These are phyloP conservation scores for Trametes pubescens DNA, from an alignment of 1,284 basidiomycete genomes.

Conservation along the genomic window DNA sequence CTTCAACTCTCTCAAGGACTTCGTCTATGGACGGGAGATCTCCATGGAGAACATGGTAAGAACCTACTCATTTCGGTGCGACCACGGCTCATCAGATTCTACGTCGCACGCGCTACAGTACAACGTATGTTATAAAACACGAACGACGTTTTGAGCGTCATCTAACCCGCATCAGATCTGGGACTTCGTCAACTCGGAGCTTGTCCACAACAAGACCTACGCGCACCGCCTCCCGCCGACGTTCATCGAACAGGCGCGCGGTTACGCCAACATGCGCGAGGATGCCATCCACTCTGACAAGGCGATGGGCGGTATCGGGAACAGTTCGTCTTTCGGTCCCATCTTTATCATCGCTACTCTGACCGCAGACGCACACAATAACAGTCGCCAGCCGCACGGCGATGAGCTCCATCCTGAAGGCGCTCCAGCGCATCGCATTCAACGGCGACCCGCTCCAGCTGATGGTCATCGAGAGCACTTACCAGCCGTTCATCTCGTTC, in stretches of 20 bases:
- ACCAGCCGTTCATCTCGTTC: constrained; percentile 90
- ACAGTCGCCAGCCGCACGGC: constrained; percentile 83
- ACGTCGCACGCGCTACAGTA: constrained; percentile 50
- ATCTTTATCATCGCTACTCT: neutral
- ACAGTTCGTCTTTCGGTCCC: constrained; percentile 54
- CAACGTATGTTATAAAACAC: constrained; percentile 58
- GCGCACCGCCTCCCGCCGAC: constrained; percentile 76
- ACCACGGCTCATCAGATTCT: neutral
- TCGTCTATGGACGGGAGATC: constrained; percentile 73
- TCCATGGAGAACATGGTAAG: constrained; percentile 75
- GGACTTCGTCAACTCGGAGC: constrained; percentile 80
- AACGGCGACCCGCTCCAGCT: constrained; percentile 81
- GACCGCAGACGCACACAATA: neutral
- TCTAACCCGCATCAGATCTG: constrained; percentile 57
- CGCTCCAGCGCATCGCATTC: constrained; percentile 80
- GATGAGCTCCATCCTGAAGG: constrained; percentile 71
- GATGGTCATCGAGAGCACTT: constrained; percentile 78
- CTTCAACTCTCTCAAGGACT: constrained; percentile 69
- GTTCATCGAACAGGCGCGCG: constrained; percentile 72
- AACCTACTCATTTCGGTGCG: constrained; percentile 16
- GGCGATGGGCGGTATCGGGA: constrained; percentile 72
- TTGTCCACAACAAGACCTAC: constrained; percentile 82
- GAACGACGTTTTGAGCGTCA: neutral
- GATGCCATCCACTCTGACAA: constrained; percentile 75
- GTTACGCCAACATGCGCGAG: constrained; percentile 82